These are phyloP conservation scores for Diddensiella caesifluorescens DNA, from an alignment of 805 yeast species.

Conservation along the genomic window DNA sequence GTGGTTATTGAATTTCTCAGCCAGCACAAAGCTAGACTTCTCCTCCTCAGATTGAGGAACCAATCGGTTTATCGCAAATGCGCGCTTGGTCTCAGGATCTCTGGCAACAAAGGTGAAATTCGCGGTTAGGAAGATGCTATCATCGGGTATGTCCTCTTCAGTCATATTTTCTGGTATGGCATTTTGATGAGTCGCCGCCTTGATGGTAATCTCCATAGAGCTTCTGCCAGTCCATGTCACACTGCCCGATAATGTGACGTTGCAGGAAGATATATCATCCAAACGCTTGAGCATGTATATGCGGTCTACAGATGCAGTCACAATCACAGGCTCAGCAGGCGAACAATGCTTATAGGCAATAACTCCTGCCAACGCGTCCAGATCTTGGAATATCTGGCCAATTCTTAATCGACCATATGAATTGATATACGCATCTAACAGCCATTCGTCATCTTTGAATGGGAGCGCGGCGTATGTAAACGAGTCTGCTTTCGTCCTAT, in stretches of 20 bases:
- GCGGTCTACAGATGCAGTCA: conserved; percentile 91
- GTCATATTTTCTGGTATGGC: conserved; percentile 38
- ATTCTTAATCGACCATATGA: conserved; percentile 88
- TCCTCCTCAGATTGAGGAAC: conserved; percentile 71
- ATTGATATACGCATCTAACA: conserved; percentile 82
- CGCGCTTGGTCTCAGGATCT: conserved; percentile 85
- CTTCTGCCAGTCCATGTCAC: conserved; percentile 94
- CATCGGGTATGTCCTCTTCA: conserved; percentile 55
- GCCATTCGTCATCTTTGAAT: conserved; percentile 74
- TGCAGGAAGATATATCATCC: conserved; percentile 68
- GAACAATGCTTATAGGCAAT: conserved; percentile 88
- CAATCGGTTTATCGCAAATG: conserved; percentile 78
- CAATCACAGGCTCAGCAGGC: conserved; percentile 95
- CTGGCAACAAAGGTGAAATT: conserved; percentile 94
- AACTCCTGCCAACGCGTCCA: conserved; percentile 90
- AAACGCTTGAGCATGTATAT: conserved; percentile 80
- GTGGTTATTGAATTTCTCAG: conserved; percentile 83
- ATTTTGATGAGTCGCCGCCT: conserved; percentile 71
- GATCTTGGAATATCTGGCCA: conserved; percentile 90
- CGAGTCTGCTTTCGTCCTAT: conserved; percentile 73
- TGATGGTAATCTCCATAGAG: conserved; percentile 91
- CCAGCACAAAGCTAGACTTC: conserved; percentile 79
- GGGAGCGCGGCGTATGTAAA: conserved; percentile 50
- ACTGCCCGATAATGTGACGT: conserved; percentile 80
- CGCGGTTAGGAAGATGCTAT: conserved; percentile 76